A percentile compares a stretch with the other conserved stretches of the same genome.
Evolutionary conservation across 2,329 filamentous ascomycete species (phyloP).

Genomic region (Pseudogymnoascus sp.): DNA sequence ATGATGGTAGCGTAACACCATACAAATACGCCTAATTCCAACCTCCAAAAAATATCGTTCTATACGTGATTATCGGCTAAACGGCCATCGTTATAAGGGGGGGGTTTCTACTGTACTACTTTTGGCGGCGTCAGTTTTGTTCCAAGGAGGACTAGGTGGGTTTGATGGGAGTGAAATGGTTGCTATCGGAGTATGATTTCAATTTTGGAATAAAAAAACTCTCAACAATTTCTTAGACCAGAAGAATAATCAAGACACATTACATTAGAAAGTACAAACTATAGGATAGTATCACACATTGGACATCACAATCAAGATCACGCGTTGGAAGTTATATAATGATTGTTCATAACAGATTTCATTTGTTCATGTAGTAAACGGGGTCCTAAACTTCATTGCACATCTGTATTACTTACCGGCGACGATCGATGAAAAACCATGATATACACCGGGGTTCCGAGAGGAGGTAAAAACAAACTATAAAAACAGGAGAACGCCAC

Average conservation of each 20-base stretch:
- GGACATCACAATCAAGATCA: not conserved
- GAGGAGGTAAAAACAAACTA: not conserved
- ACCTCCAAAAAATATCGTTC: too few relatives aligned
- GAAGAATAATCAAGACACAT: not conserved
- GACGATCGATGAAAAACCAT: constrained; percentile 4
- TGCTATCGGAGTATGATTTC: not conserved
- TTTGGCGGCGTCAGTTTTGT: too few relatives aligned
- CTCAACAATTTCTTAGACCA: not conserved
- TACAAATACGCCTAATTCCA: too few relatives aligned
- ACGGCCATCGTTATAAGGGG: too few relatives aligned
- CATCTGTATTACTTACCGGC: constrained; percentile 5
- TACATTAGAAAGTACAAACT: not conserved
- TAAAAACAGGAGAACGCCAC: constrained; percentile 2
- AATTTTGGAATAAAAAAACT: not conserved
- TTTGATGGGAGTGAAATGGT: not conserved
- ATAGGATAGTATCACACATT: not conserved
- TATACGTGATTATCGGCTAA: too few relatives aligned
- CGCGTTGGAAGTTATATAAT: not conserved
- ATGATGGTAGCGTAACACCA: too few relatives aligned
- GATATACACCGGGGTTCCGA: constrained; percentile 4
- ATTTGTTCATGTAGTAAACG: not conserved
- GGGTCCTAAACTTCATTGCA: constrained; percentile 6
- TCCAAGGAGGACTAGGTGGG: not conserved
- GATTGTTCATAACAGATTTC: not conserved
- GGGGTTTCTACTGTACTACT: too few relatives aligned